Evolutionary conservation across 192 early-diverging fungal genomes (phyloP), one percentile per base, ranked within the genome.

Genomic region (Chytriomyces confervae): DNA sequence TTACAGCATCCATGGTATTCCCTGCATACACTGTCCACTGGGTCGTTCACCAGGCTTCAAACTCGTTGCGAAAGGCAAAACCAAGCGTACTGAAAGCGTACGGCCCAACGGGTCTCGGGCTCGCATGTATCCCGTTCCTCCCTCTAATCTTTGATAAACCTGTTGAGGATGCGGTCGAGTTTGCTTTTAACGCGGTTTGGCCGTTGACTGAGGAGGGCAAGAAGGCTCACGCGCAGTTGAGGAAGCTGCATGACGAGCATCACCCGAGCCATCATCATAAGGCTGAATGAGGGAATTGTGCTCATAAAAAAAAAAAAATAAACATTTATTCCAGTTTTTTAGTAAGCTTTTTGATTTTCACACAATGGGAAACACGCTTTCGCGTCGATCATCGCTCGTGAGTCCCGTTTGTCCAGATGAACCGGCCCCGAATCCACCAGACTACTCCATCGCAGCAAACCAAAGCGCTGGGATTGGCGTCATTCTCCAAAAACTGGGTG

Each of bases 71-170:
- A 62, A 69, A 67, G 24, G 45, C 36, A 3, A 84, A 86, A 29
- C 83, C 85, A 61, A 79, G 75, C 6, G 77, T 79, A 20, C 20
- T 80, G 23, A 80, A 80, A 61, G 68, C 79, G 6, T 89, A 86
- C 83, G 90, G 90, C 27, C 90, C 90, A 1, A 87, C 90, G 2
- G 84, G 76, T 1, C 69, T 85, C 50, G 90, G 90, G 66, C 77
- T 91, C n/a, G 70, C 79, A 36, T 75, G 88, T 43, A 84, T 91
- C 23, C 90, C 90, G 6, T 78, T 86, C 62, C 68, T 91, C 36
- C 90, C 90, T 5, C 77, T 76, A 29, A 85, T 91, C 61, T 91
- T 91, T 68, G 90, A 91, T 77, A 81, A 91, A 46, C 85, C 89
- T 16, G 79, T 89, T 20, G 90, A 91, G 69, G 77, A 80, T 24